Conservation (phyloP, 208 protist genomes). For the Wallacemonas sp. region DNA sequence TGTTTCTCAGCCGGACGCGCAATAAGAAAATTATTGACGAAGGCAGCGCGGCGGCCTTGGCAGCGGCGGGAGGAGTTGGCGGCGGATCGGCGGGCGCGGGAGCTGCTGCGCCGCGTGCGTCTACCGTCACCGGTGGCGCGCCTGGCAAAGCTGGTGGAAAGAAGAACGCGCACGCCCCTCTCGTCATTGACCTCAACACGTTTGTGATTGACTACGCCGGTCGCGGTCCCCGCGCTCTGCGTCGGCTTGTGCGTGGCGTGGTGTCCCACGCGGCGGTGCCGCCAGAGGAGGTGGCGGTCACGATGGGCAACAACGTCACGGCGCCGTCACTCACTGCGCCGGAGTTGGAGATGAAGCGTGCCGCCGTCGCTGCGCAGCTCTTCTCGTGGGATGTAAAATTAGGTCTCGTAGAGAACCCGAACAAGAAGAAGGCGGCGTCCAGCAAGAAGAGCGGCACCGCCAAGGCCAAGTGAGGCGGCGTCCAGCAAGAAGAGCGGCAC, state of each 20-base stretch:
- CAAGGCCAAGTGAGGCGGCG: slow-evolving; percentile 2
- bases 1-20: slow-evolving; percentile 66
- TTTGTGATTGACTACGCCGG: slow-evolving; percentile 78
- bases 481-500: slow-evolving; percentile 1
- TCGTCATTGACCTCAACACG: slow-evolving; percentile 46
- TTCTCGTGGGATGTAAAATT: slow-evolving; percentile 36
- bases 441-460: background rate
- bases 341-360: slow-evolving; percentile 23
- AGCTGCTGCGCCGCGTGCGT: background rate
- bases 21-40: slow-evolving; percentile 51
- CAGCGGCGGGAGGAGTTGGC: background rate
- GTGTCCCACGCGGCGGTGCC: slow-evolving; percentile 55
- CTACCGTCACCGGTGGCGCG: background rate
- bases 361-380: slow-evolving; percentile 32
- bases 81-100: background rate
- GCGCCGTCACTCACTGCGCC: slow-evolving; percentile 1
- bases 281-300: slow-evolving; percentile 12
- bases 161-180: slow-evolving; percentile 4
- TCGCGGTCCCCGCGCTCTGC: slow-evolving; percentile 74
- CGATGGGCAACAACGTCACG: slow-evolving; percentile 10
- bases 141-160: background rate
- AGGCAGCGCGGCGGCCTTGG: slow-evolving; percentile 22
- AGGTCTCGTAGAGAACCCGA: slow-evolving; percentile 21
- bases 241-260: slow-evolving; percentile 49
- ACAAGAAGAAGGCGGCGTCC: slow-evolving; percentile 4